These are phyloP conservation scores for Mycena olivaceomarginata DNA, from an alignment of 768 basidiomycete species.

Conservation along the genomic window DNA sequence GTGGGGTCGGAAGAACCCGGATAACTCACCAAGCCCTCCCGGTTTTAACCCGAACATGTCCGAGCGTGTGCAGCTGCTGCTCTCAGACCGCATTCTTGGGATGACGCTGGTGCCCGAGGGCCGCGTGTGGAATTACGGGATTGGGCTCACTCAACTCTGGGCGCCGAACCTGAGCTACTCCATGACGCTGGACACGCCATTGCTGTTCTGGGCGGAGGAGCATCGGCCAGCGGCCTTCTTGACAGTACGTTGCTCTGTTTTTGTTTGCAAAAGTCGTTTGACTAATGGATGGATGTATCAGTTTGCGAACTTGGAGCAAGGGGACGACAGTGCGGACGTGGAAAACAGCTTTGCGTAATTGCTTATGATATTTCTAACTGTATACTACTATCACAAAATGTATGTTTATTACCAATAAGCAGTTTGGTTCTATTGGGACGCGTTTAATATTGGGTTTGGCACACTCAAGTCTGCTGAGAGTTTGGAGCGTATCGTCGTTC, in stretches of 20 bases:
- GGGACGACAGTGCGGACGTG: slow-evolving; percentile 96
- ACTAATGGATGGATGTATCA: slow-evolving; percentile 52
- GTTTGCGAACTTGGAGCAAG: slow-evolving; percentile 94
- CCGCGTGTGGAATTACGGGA: slow-evolving; percentile 97
- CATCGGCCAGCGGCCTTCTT: slow-evolving; percentile 97
- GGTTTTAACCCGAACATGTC: slow-evolving; percentile 99
- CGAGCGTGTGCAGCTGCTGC: slow-evolving; percentile 92
- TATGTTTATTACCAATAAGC: slow-evolving; percentile 5
- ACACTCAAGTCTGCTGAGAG: too few relatives aligned
- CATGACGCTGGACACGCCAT: slow-evolving; percentile 93
- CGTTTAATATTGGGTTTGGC: too few relatives aligned
- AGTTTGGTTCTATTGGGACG: not conserved
- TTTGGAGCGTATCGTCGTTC: too few relatives aligned
- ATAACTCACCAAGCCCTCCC: slow-evolving; percentile 88
- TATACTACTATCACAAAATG: slow-evolving; percentile 16
- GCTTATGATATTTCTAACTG: slow-evolving; percentile 6
- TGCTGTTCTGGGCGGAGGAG: slow-evolving; percentile 97
- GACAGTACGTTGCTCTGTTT: slow-evolving; percentile 72
- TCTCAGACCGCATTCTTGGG: slow-evolving; percentile 97
- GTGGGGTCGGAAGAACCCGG: slow-evolving; percentile 96
- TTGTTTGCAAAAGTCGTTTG: slow-evolving; percentile 15
- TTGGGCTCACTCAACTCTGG: slow-evolving; percentile 95
- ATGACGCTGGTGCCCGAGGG: slow-evolving; percentile 97
- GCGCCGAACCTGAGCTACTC: slow-evolving; percentile 86
- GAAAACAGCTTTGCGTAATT: slow-evolving; percentile 94